Evolutionary conservation across 495 filamentous ascomycete species (phyloP).

Genomic region (Barbatosphaeria neglecta): DNA sequence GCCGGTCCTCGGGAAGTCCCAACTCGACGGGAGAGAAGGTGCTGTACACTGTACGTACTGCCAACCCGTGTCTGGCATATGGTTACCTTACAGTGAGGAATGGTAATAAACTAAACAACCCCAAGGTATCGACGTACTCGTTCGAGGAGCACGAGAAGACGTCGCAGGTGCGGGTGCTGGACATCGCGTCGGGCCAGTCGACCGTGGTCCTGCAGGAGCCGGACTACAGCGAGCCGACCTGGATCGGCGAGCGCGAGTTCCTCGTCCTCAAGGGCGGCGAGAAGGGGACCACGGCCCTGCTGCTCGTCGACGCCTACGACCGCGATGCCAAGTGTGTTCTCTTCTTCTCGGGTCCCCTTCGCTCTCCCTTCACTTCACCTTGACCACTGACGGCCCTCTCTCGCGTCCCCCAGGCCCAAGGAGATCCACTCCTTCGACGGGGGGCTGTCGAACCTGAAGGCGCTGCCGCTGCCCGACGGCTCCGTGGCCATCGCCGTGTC

Average conservation of each 20-base stretch:
- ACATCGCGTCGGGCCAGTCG: conserved; percentile 57
- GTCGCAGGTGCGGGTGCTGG: conserved; percentile 62
- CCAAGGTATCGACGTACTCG: conserved; percentile 55
- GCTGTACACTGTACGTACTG: conserved; percentile 46
- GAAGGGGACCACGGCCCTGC: conserved; percentile 54
- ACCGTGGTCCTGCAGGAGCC: conserved; percentile 52
- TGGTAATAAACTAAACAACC: background rate
- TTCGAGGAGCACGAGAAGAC: conserved; percentile 70
- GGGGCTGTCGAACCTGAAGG: conserved; percentile 63
- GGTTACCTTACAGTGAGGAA: background rate
- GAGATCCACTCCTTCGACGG: conserved; percentile 53
- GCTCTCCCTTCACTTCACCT: background rate
- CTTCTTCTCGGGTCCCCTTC: conserved; percentile 1
- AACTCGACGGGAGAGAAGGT: conserved; percentile 59
- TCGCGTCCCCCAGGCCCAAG: conserved; percentile 35
- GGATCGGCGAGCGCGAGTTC: conserved; percentile 58
- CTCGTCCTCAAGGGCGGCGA: conserved; percentile 54
- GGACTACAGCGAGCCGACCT: conserved; percentile 57
- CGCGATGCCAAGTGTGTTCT: conserved; percentile 19
- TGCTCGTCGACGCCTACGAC: conserved; percentile 45
- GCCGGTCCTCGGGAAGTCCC: conserved; percentile 64
- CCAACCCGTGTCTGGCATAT: background rate
- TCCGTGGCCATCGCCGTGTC: conserved; percentile 60
- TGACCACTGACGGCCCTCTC: conserved; percentile 3
- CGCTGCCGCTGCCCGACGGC: conserved; percentile 47